Conservation (phyloP, 2,329 filamentous ascomycete genomes). For the Talaromyces atroroseus region DNA sequence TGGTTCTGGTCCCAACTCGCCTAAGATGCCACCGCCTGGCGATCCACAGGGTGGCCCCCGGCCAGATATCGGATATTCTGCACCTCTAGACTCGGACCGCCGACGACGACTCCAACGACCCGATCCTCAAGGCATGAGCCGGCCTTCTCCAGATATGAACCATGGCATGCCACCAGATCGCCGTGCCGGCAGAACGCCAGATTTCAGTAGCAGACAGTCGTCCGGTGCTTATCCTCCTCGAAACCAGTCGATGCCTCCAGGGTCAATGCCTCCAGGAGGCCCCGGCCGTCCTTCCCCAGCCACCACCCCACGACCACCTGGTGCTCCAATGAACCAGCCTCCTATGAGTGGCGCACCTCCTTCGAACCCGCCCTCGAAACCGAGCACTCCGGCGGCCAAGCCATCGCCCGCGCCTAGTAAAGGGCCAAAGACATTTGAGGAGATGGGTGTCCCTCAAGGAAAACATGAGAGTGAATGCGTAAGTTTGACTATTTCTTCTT, state of each 20-base stretch:
- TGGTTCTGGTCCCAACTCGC: constrained; percentile 28
- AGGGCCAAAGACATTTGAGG: constrained; percentile 92
- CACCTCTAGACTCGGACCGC: constrained; percentile 37
- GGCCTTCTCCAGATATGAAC: constrained; percentile 4
- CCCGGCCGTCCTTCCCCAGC: constrained; percentile 33
- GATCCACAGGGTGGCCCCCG: constrained; percentile 29
- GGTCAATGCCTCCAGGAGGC: constrained; percentile 6
- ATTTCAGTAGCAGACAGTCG: constrained; percentile 22
- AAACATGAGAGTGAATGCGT: constrained; percentile 91
- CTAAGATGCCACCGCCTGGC: constrained; percentile 25
- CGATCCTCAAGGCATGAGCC: constrained; percentile 18
- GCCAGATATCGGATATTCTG: constrained; percentile 45
- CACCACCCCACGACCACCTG: constrained; percentile 30
- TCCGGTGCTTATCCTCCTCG: constrained; percentile 31
- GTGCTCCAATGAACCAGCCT: constrained; percentile 12
- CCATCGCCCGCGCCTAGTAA: constrained; percentile 47
- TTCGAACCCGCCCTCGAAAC: constrained; percentile 33
- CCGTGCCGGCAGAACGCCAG: constrained; percentile 28
- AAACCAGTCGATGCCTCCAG: constrained; percentile 23
- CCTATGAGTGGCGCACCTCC: constrained; percentile 9
- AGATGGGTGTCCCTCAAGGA: constrained; percentile 87
- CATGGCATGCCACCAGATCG: constrained; percentile 10
- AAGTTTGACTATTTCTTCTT: constrained; percentile 37
- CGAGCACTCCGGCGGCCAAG: constrained; percentile 26
- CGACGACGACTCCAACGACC: constrained; percentile 40